Percentiles rank a stretch among this genome's conserved stretches.
Conservation (phyloP, 768 basidiomycete species). For the Xerocomus potaroensis region DNA sequence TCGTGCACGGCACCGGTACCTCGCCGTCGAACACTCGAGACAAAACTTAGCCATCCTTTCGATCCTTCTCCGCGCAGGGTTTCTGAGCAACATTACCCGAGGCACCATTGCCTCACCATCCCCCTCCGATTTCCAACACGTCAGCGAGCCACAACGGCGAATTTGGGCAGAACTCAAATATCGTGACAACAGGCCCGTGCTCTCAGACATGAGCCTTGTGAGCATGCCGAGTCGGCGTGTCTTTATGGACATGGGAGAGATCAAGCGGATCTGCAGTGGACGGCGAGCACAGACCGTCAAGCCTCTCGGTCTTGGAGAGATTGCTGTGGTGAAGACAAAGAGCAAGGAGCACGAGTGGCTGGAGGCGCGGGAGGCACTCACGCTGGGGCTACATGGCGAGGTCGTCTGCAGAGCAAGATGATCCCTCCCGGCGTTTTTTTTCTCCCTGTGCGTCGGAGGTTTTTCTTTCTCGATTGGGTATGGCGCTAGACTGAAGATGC, state of each 20-base stretch:
- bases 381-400: constrained; percentile 76
- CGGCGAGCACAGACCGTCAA: constrained; percentile 74
- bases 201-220: constrained; percentile 74
- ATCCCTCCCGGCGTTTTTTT: neutral
- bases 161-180: constrained; percentile 97
- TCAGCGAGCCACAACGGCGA: constrained; percentile 61
- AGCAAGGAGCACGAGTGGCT: constrained; percentile 76
- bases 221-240: constrained; percentile 81
- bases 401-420: constrained; percentile 76
- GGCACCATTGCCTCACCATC: constrained; percentile 65
- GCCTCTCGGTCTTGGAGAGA: constrained; percentile 89
- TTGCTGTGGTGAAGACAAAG: constrained; percentile 77
- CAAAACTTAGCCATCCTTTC: constrained; percentile 91
- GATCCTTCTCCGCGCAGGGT: constrained; percentile 88
- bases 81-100: constrained; percentile 77
- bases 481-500: constrained; percentile 2
- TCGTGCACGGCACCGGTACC: constrained; percentile 72
- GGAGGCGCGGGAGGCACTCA: constrained; percentile 89
- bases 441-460: neutral
- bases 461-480: neutral
- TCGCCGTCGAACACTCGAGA: constrained; percentile 77
- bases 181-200: constrained; percentile 82
- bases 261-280: constrained; percentile 77
- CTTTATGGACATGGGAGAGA: constrained; percentile 68
- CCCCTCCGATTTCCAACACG: constrained; percentile 57